Percentiles rank a stretch among this genome's conserved stretches.
phyloP scores from a whole-genome alignment of 805 yeast species.

The Barnettozyma salicaria region DNA sequence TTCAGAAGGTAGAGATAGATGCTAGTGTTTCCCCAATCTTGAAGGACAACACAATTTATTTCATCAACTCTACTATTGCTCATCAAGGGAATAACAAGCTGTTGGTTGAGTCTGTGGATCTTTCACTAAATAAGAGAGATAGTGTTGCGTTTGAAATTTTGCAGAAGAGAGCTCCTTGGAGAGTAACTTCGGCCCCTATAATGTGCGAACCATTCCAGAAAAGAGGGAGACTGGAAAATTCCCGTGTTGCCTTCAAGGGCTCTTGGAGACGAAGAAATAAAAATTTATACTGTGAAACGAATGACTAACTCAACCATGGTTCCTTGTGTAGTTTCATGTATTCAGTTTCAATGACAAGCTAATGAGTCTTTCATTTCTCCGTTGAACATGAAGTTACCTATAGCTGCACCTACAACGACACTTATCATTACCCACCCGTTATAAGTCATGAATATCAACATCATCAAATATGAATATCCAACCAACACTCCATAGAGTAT shows the following conservation, averaged over 20 bases:
- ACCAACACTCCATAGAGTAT: constrained; percentile 58
- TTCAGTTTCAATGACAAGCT: constrained; percentile 28
- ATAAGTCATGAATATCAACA: constrained; percentile 84
- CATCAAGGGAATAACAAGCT: constrained; percentile 13
- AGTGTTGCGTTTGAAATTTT: too few relatives aligned
- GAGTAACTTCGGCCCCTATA: too few relatives aligned
- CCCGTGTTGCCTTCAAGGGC: too few relatives aligned
- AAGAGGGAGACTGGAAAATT: too few relatives aligned
- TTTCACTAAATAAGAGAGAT: constrained; percentile 19
- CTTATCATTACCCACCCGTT: constrained; percentile 82
- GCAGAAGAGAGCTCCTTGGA: too few relatives aligned
- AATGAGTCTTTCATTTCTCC: constrained; percentile 21
- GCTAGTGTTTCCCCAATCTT: constrained; percentile 21
- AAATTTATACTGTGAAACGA: too few relatives aligned
- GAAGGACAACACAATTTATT: constrained; percentile 16
- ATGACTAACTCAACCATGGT: too few relatives aligned
- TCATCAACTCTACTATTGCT: constrained; percentile 24
- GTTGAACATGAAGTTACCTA: constrained; percentile 63
- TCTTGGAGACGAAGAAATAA: too few relatives aligned
- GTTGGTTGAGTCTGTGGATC: constrained; percentile 15
- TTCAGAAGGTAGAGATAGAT: constrained; percentile 4
- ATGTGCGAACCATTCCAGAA: constrained; percentile 9
- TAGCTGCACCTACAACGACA: constrained; percentile 63
- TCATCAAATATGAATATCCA: constrained; percentile 61
- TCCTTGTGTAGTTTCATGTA: too few relatives aligned